phyloP scores from a whole-genome alignment of 106 monocot genomes.

The Cymbidium sinense region DNA sequence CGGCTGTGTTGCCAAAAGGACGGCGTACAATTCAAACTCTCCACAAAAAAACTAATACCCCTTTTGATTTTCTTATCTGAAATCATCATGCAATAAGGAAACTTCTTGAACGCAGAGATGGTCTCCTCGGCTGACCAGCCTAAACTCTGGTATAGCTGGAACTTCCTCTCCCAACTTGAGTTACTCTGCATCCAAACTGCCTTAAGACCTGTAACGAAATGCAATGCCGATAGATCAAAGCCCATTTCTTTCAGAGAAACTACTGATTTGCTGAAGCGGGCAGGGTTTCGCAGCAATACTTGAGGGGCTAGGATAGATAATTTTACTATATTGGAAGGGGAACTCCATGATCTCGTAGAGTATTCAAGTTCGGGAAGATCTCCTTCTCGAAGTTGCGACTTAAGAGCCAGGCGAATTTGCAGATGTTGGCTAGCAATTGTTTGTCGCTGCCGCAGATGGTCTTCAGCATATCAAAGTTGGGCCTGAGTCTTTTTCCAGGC shows the following conservation, averaged over 20 bases:
- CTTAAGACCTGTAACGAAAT: conserved; percentile 9
- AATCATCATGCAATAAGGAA: conserved; percentile 6
- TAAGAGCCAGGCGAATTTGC: not conserved
- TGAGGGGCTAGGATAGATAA: not conserved
- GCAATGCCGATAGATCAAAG: not conserved
- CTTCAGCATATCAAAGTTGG: conserved; percentile 7
- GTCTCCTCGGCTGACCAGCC: conserved; percentile 27
- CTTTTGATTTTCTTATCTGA: conserved; percentile 18
- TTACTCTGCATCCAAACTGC: not conserved
- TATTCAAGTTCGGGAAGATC: conserved; percentile 13
- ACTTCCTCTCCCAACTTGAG: conserved; percentile 12
- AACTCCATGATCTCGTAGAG: conserved; percentile 5
- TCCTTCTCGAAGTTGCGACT: not conserved
- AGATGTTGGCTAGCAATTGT: not conserved
- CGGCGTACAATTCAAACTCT: conserved; percentile 14
- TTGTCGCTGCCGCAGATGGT: not conserved
- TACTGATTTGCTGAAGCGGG: not conserved
- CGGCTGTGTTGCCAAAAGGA: conserved; percentile 9
- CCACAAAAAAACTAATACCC: conserved; percentile 21
- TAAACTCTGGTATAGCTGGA: conserved; percentile 14
- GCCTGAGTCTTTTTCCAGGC: conserved; percentile 15
- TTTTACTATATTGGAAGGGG: not conserved
- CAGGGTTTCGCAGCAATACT: not conserved
- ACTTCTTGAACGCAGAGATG: conserved; percentile 16
- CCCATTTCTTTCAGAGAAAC: conserved; percentile 11